Conservation (phyloP, 2,329 filamentous ascomycete genomes). For the Whalleya microplaca region DNA sequence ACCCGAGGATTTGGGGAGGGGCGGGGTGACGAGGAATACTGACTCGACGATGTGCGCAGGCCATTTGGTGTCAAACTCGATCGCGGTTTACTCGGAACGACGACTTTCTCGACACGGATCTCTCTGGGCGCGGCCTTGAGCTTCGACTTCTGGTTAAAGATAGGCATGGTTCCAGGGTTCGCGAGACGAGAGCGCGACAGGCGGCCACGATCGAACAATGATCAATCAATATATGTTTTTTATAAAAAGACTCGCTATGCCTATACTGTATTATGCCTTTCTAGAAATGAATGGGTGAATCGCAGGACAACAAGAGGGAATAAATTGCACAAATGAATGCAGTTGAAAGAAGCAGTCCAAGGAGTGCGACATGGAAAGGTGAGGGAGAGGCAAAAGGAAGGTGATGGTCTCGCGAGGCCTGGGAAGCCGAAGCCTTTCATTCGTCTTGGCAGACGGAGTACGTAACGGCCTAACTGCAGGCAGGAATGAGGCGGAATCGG, state of each 20-base stretch:
- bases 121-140: constrained; percentile 55
- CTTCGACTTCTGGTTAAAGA: constrained; percentile 50
- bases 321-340: constrained; percentile 8
- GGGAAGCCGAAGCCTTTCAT: not conserved
- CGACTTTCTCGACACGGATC: constrained; percentile 57
- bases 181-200: constrained; percentile 6
- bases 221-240: not conserved
- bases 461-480: constrained; percentile 7
- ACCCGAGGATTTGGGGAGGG: constrained; percentile 46
- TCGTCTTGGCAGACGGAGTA: not conserved
- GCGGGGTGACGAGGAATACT: constrained; percentile 38
- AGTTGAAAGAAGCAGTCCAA: constrained; percentile 1
- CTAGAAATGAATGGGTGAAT: not conserved
- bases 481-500: constrained; percentile 19
- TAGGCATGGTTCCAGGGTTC: constrained; percentile 40
- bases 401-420: not conserved
- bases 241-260: not conserved
- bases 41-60: constrained; percentile 27
- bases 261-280: not conserved
- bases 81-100: constrained; percentile 42
- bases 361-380: constrained; percentile 2
- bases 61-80: constrained; percentile 28
- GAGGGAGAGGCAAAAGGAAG: constrained; percentile 3
- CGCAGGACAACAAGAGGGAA: not conserved
- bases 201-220: not conserved